A percentile compares a stretch with the other conserved stretches of the same genome.
Conservation (phyloP, 163 green algal genomes). For the Scenedesmus sp. region DNA sequence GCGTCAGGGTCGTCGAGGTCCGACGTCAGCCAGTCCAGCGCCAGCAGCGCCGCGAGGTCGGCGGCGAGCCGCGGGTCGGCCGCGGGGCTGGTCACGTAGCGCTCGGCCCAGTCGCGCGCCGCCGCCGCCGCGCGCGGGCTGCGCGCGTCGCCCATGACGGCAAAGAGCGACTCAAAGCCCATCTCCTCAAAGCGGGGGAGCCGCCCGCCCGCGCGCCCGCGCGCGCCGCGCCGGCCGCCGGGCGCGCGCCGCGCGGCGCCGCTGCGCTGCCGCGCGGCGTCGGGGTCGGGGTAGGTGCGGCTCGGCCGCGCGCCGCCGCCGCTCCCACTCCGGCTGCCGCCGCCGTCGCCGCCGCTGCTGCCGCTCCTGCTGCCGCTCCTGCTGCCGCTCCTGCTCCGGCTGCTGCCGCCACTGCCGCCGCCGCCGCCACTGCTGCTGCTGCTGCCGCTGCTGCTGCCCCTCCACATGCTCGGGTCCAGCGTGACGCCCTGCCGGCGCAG, state of each 20-base stretch:
- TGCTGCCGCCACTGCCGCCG: background rate
- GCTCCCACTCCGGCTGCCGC: conserved; percentile 3
- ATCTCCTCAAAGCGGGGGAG: conserved; percentile 33
- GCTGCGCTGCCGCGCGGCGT: too few species aligned
- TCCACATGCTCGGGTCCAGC: conserved; percentile 20
- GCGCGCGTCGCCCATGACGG: background rate
- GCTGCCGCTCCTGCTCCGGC: background rate
- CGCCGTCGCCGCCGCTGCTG: background rate
- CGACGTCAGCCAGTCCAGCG: conserved; percentile 6
- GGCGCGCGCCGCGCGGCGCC: too few species aligned
- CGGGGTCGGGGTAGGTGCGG: too few species aligned
- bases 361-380: conserved; percentile 3
- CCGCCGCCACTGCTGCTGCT: conserved; percentile 23
- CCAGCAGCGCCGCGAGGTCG: conserved; percentile 17
- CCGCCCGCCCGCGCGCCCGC: too few species aligned
- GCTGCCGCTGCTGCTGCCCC: background rate
- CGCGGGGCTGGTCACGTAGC: background rate
- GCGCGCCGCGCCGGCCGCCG: too few species aligned
- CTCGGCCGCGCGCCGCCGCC: conserved; percentile 5
- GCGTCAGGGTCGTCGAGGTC: too few species aligned
- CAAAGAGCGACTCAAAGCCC: conserved; percentile 6
- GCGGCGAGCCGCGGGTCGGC: conserved; percentile 13
- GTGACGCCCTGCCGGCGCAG: conserved; percentile 11
- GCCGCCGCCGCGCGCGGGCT: conserved; percentile 10
- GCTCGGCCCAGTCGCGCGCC: background rate